Evolutionary conservation across 2,329 filamentous ascomycete genomes (phyloP).

Genomic region (Penicillium thymicola): DNA sequence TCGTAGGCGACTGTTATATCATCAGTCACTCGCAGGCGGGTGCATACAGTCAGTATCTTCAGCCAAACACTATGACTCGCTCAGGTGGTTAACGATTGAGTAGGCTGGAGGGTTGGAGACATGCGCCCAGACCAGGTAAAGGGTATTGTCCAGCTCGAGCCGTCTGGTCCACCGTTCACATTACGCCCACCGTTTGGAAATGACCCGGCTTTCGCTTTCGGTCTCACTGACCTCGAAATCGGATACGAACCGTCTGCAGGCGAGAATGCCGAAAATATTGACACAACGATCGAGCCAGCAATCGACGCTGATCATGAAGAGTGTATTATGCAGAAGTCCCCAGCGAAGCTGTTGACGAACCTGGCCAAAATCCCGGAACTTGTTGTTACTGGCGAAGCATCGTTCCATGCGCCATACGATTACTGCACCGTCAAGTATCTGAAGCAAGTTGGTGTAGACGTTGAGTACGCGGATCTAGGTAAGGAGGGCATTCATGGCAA

Average conservation of each 20-base stretch:
- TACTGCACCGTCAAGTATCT: constrained; percentile 54
- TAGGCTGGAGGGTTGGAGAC: constrained; percentile 51
- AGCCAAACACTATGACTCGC: neutral
- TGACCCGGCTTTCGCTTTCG: constrained; percentile 13
- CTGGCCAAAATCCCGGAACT: constrained; percentile 49
- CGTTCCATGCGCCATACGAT: constrained; percentile 55
- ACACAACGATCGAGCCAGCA: constrained; percentile 1
- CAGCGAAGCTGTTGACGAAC: constrained; percentile 48
- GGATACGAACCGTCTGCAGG: constrained; percentile 10
- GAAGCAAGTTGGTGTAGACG: constrained; percentile 49
- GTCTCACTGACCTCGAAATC: constrained; percentile 22
- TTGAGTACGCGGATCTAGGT: constrained; percentile 47
- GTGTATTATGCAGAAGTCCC: constrained; percentile 41
- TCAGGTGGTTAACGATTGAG: neutral
- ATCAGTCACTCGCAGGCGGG: constrained; percentile 53
- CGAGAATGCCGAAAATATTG: constrained; percentile 12
- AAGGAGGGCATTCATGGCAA: constrained; percentile 51
- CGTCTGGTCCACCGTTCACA: constrained; percentile 47
- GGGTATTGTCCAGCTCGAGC: constrained; percentile 53
- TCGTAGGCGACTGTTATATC: constrained; percentile 23
- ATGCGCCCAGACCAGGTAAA: constrained; percentile 47
- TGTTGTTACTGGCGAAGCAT: constrained; percentile 53
- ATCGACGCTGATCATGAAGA: constrained; percentile 10
- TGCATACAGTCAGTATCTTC: constrained; percentile 26
- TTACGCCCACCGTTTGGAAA: constrained; percentile 12